These are phyloP conservation scores for Euryodendron excelsum DNA, from an alignment of 148 eudicot genomes.

Conservation along the genomic window DNA sequence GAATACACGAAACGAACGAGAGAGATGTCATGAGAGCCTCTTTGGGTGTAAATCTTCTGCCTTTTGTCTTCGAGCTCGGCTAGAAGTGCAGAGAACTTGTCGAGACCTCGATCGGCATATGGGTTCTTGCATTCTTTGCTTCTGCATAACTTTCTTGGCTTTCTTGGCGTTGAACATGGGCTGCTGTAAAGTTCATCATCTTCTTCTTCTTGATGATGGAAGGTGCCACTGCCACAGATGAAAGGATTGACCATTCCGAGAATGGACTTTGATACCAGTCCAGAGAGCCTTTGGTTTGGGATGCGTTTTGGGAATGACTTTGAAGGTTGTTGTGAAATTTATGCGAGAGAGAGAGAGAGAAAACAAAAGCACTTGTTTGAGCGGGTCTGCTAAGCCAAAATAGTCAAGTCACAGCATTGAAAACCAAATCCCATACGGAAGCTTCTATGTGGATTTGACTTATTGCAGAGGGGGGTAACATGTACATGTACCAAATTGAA, in stretches of 20 bases:
- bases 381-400: background rate
- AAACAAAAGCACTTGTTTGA: background rate
- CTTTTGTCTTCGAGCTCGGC: constrained; percentile 56
- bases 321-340: background rate
- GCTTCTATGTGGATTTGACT: background rate
- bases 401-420: background rate
- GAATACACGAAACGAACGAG: constrained; percentile 42
- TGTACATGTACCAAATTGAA: no score
- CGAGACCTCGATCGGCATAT: constrained; percentile 41
- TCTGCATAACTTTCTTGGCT: constrained; percentile 16
- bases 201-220: constrained; percentile 18
- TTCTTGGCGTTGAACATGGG: constrained; percentile 25
- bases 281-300: background rate
- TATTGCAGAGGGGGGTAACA: background rate
- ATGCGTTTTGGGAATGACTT: background rate
- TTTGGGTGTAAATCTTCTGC: constrained; percentile 48
- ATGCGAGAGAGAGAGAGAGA: background rate
- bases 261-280: no score
- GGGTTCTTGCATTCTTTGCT: constrained; percentile 45
- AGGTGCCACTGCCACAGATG: constrained; percentile 30
- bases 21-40: constrained; percentile 41
- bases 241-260: constrained; percentile 24
- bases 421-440: background rate
- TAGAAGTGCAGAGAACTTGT: constrained; percentile 47
- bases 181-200: constrained; percentile 9